phyloP scores from a whole-genome alignment of 2,329 filamentous ascomycete species.

The Harringtonia lauricola region DNA sequence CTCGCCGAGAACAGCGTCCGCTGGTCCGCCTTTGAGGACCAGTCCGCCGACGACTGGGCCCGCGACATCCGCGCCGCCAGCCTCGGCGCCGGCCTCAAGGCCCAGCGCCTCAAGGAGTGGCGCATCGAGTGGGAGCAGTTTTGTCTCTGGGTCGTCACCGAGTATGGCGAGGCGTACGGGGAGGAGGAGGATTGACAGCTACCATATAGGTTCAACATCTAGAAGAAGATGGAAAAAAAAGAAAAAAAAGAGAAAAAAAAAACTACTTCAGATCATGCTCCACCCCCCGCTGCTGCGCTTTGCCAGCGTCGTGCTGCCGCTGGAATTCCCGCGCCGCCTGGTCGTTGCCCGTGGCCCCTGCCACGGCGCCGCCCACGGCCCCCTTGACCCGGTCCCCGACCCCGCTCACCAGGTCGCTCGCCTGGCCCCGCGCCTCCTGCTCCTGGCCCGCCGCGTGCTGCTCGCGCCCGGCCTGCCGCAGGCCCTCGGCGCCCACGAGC shows the following conservation, averaged over 20 bases:
- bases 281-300: slow-evolving; percentile 68
- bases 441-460: slow-evolving; percentile 74
- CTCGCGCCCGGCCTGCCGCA: slow-evolving; percentile 63
- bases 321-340: slow-evolving; percentile 54
- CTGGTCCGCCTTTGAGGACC: slow-evolving; percentile 83
- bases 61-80: slow-evolving; percentile 64
- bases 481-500: slow-evolving; percentile 54
- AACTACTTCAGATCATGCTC: slow-evolving; percentile 70
- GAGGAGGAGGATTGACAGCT: slow-evolving; percentile 12
- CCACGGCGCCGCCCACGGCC: slow-evolving; percentile 53
- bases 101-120: slow-evolving; percentile 67
- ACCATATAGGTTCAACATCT: background rate
- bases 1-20: slow-evolving; percentile 87
- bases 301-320: slow-evolving; percentile 66
- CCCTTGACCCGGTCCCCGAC: slow-evolving; percentile 57
- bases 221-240: background rate
- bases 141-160: slow-evolving; percentile 78
- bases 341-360: slow-evolving; percentile 62
- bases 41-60: slow-evolving; percentile 58
- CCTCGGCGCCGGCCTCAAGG: slow-evolving; percentile 59
- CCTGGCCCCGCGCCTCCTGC: slow-evolving; percentile 73
- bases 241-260: background rate
- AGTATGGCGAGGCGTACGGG: slow-evolving; percentile 58
- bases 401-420: slow-evolving; percentile 63
- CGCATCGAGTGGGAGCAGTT: slow-evolving; percentile 76